These are phyloP conservation scores for Phaffia rhodozyma DNA, from an alignment of 1,284 basidiomycete genomes.

Conservation along the genomic window DNA sequence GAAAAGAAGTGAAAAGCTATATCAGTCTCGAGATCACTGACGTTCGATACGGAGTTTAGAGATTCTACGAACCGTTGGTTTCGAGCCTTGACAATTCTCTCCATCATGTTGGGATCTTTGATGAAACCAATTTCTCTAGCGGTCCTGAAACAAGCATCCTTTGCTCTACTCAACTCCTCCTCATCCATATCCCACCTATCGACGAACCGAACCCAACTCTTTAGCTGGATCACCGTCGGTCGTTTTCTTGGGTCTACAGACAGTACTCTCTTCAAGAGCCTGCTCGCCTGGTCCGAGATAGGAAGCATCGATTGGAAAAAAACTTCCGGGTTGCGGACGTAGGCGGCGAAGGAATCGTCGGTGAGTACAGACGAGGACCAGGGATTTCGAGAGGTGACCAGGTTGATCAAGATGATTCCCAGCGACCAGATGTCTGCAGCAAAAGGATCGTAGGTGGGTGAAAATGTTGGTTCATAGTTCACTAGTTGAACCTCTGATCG, in stretches of 20 bases:
- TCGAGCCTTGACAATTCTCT: too few species aligned
- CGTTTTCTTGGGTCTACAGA: slow-evolving; percentile 38
- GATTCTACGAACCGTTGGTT: too few species aligned
- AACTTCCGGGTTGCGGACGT: slow-evolving; percentile 47
- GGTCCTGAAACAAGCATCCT: too few species aligned
- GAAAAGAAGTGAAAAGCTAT: too few species aligned
- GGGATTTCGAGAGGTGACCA: slow-evolving; percentile 74
- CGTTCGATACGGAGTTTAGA: too few species aligned
- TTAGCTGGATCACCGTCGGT: too few species aligned
- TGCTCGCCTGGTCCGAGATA: slow-evolving; percentile 41
- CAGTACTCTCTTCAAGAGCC: slow-evolving; percentile 49
- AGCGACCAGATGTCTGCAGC: slow-evolving; percentile 85
- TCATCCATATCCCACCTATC: too few species aligned
- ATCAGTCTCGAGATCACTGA: too few species aligned
- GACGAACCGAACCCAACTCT: too few species aligned
- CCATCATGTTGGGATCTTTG: too few species aligned
- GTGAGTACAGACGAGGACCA: slow-evolving; percentile 63
- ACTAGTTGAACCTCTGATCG: slow-evolving; percentile 25
- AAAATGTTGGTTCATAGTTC: slow-evolving; percentile 85
- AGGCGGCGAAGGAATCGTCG: slow-evolving; percentile 63
- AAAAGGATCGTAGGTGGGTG: slow-evolving; percentile 52
- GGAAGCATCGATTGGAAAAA: slow-evolving; percentile 57
- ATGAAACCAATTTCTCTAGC: too few species aligned
- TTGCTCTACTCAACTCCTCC: too few species aligned
- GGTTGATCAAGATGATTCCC: slow-evolving; percentile 81